phyloP scores from a whole-genome alignment of 23 red algal genomes.

The Pyropia yezoensis region DNA sequence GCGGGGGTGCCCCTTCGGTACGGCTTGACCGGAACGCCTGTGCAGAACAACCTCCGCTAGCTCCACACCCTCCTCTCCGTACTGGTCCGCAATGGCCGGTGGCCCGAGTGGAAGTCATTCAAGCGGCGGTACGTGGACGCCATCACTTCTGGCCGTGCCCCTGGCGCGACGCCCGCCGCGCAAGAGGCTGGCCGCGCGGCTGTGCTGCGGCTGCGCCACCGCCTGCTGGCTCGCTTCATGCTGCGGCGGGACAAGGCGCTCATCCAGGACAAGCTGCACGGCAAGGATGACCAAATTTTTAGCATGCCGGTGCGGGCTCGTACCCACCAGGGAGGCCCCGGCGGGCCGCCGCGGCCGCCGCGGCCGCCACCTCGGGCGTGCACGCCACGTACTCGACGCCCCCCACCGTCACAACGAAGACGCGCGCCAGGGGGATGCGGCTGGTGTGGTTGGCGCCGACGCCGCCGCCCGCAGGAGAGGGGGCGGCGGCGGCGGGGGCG shows the following conservation, averaged over 20 bases:
- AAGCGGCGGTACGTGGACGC: conserved; percentile 35
- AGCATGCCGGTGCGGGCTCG: conserved; percentile 23
- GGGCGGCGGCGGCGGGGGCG: no score
- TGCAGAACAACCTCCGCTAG: conserved; percentile 81
- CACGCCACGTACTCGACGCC: no score
- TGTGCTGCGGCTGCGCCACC: conserved; percentile 27
- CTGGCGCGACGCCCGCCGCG: conserved; percentile 41
- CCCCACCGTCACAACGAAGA: no score
- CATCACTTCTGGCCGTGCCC: conserved; percentile 29
- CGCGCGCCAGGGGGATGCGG: no score
- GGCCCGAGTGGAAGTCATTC: conserved; percentile 24
- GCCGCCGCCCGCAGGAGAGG: no score
- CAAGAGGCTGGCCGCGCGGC: conserved; percentile 17
- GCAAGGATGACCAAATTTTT: conserved; percentile 43
- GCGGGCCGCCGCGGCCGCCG: no score
- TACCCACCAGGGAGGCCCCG: no score
- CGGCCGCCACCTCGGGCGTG: no score
- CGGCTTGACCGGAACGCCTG: conserved; percentile 82
- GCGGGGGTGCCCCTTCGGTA: conserved; percentile 25
- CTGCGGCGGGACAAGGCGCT: conserved; percentile 43
- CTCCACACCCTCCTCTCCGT: conserved; percentile 45
- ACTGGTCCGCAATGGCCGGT: conserved; percentile 33
- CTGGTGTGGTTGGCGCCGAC: no score
- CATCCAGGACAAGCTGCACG: conserved; percentile 24
- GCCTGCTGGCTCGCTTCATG: conserved; percentile 34